These are phyloP conservation scores for Marsdenia floribunda DNA, from an alignment of 257 asterid species.

Conservation along the genomic window DNA sequence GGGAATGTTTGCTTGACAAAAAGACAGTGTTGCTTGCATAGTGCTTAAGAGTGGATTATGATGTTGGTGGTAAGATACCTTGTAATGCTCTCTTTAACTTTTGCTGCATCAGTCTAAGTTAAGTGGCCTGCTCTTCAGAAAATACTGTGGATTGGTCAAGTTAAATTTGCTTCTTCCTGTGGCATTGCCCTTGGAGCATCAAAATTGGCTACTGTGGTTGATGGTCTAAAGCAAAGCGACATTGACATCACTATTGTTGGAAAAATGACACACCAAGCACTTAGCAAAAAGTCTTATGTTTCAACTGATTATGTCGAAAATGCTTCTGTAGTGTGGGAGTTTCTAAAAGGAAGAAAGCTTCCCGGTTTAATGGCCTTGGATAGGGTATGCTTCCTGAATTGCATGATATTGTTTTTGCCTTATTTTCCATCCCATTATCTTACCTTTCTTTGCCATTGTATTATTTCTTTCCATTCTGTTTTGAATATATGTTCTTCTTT, in stretches of 20 bases:
- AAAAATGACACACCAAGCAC: conserved; percentile 40
- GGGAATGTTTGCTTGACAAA: neutral
- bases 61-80: neutral
- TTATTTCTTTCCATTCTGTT: neutral
- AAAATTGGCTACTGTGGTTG: conserved; percentile 51
- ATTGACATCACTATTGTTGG: conserved; percentile 61
- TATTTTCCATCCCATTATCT: neutral
- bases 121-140: conserved; percentile 39
- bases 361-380: conserved; percentile 92
- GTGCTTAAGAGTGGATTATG: neutral
- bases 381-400: conserved; percentile 47
- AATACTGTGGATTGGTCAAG: conserved; percentile 75
- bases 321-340: conserved; percentile 77
- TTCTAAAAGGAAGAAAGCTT: conserved; percentile 84
- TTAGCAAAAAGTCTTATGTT: conserved; percentile 27
- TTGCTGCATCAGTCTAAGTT: neutral
- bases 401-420: neutral
- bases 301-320: conserved; percentile 33
- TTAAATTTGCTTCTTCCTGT: conserved; percentile 46
- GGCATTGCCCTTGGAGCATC: conserved; percentile 41
- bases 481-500: neutral
- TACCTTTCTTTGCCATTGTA: neutral
- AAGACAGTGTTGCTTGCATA: neutral
- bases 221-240: conserved; percentile 34
- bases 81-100: neutral